Percentiles rank a stretch among this genome's conserved stretches.
Evolutionary conservation across 2,329 filamentous ascomycete species (phyloP).

Genomic region (Colletotrichum navitas): DNA sequence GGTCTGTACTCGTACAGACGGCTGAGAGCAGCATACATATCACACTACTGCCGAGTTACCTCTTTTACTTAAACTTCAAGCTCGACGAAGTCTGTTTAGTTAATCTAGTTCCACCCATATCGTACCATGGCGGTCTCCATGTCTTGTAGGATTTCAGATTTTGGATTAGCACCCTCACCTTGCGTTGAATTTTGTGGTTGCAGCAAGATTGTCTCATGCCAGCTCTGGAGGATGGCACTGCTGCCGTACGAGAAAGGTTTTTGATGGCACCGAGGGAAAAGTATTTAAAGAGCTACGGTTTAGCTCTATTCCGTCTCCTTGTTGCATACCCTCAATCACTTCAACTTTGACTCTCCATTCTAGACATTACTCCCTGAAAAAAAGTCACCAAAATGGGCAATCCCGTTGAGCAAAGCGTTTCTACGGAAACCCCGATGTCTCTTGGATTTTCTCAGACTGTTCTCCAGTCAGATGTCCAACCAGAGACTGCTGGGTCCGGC

Average conservation of each 20-base stretch:
- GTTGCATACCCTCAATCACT: background rate
- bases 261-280: too few species aligned
- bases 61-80: background rate
- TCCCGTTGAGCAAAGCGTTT: background rate
- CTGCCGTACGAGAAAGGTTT: background rate
- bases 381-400: constrained; percentile 4
- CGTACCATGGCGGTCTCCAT: background rate
- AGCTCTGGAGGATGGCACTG: background rate
- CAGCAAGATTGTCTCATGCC: background rate
- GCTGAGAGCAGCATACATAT: background rate
- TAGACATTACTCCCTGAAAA: background rate
- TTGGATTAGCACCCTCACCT: background rate
- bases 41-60: background rate
- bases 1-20: background rate
- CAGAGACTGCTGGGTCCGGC: background rate
- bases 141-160: background rate
- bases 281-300: background rate
- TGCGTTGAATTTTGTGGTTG: background rate
- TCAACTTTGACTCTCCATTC: too few species aligned
- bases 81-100: too few species aligned
- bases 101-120: background rate
- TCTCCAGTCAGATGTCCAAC: background rate
- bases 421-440: background rate
- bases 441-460: constrained; percentile 9
- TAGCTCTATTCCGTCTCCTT: background rate